Evolutionary conservation across 2,329 filamentous ascomycete genomes (phyloP), one percentile per base, ranked within the genome.

Genomic region (Exophiala aquamarina): DNA sequence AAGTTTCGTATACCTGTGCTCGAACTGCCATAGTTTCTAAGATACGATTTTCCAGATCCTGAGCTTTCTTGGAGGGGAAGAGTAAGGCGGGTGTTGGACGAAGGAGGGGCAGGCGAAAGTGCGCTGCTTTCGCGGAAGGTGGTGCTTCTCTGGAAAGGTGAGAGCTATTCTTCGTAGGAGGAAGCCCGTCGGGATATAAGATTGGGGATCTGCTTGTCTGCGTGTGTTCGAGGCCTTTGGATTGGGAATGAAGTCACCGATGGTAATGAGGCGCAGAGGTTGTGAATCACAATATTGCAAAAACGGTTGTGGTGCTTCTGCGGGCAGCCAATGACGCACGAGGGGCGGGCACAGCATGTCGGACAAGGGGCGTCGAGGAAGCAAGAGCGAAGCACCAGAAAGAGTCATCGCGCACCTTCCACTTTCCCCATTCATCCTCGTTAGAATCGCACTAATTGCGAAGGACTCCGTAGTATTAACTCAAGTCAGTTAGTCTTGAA

Each of bases 1-100:
- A 6, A n/a, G 32, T 17, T 29, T 13, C 3, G n/a, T 37, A 21
- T 42, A 52, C 49, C 34, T 49, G 47, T 47, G 51, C 51, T 50
- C 51, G 47, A 8, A 54, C 51, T n/a, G 51, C 51, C 51, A 54
- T 54, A 41, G 26, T 49, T 34, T 41, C 6, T 17, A 10, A 11
- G 19, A 14, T 21, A 31, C 4, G 11, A 17, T 28, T 14, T 19
- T 29, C 14, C 10, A 23, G 35, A 13, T 9, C n/a, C 29, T 41
- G 17, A 17, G 15, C 6, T 40, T 17, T n/a, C 15, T 2, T 32
- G 19, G 35, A n/a, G 18, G 21, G 44, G 28, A 10, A 7, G 17
- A n/a, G 13, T 34, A n/a, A n/a, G 5, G n/a, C 5, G 6, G 36
- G 28, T 13, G n/a, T 31, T 39, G 11, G 29, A 8, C 26, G 23